Conservation (phyloP, 108 stramenopile genomes). For the Cyclotella baltica region DNA sequence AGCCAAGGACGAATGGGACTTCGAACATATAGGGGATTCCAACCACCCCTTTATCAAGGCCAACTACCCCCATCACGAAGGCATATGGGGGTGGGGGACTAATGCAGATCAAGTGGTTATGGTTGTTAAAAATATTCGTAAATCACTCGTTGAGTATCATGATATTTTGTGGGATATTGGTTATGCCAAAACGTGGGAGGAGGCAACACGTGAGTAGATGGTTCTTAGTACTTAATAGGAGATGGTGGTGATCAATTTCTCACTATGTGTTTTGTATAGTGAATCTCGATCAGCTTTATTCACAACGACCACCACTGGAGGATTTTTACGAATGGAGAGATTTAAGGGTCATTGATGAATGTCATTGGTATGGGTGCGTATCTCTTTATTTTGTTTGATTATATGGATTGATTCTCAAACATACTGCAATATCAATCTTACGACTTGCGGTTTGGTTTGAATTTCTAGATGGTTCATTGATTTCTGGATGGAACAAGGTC, state of each 20-base stretch:
- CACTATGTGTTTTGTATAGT: background rate
- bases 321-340: constrained; percentile 44
- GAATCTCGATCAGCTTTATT: constrained; percentile 28
- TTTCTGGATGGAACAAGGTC: constrained; percentile 49
- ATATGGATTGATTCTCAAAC: background rate
- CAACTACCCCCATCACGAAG: constrained; percentile 61
- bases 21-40: constrained; percentile 40
- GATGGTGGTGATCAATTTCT: background rate
- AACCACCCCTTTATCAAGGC: constrained; percentile 60
- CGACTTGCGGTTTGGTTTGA: background rate
- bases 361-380: constrained; percentile 41
- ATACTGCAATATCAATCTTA: too few species aligned
- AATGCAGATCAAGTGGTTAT: constrained; percentile 45
- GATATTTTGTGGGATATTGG: constrained; percentile 45
- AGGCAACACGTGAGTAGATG: background rate
- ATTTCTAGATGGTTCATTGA: constrained; percentile 44
- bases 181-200: constrained; percentile 40
- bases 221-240: background rate
- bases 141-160: constrained; percentile 41
- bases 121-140: constrained; percentile 37
- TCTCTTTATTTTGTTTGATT: background rate
- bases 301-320: constrained; percentile 15
- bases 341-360: constrained; percentile 37
- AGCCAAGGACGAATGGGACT: constrained; percentile 43
- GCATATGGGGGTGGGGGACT: constrained; percentile 51